These are phyloP conservation scores for Corrigiola litoralis DNA, from an alignment of 179 eudicot genomes.

Conservation along the genomic window DNA sequence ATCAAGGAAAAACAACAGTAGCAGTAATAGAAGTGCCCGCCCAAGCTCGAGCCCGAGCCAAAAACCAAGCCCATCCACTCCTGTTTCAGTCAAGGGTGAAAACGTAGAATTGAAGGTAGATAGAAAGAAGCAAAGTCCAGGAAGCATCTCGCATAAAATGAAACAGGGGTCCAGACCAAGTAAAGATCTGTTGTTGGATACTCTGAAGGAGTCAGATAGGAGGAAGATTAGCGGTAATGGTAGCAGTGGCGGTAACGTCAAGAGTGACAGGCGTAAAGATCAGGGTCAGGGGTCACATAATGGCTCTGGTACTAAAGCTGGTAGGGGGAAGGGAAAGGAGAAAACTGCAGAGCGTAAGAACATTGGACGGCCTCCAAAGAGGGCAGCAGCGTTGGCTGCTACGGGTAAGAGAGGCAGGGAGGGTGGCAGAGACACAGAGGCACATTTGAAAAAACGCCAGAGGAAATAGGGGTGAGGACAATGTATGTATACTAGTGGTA, in stretches of 20 bases:
- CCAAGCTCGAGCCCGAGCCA: neutral
- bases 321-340: constrained; percentile 31
- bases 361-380: constrained; percentile 46
- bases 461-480: constrained; percentile 25
- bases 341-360: constrained; percentile 31
- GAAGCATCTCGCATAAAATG: constrained; percentile 36
- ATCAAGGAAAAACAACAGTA: constrained; percentile 20
- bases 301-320: constrained; percentile 14
- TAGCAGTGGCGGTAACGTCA: constrained; percentile 15
- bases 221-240: constrained; percentile 13
- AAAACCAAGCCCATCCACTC: constrained; percentile 9
- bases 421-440: constrained; percentile 33
- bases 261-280: constrained; percentile 20
- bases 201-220: constrained; percentile 33
- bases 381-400: constrained; percentile 38
- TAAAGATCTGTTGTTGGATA: constrained; percentile 34
- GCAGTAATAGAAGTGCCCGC: neutral
- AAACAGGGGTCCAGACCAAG: constrained; percentile 33
- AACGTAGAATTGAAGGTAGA: constrained; percentile 22
- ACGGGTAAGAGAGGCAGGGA: constrained; percentile 48
- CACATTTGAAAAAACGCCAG: constrained; percentile 49
- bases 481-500: neutral
- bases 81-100: constrained; percentile 20
- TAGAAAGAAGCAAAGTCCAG: constrained; percentile 41
- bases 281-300: constrained; percentile 17